phyloP scores from a whole-genome alignment of 306 rosid genomes.

The Vigna trinervia region DNA sequence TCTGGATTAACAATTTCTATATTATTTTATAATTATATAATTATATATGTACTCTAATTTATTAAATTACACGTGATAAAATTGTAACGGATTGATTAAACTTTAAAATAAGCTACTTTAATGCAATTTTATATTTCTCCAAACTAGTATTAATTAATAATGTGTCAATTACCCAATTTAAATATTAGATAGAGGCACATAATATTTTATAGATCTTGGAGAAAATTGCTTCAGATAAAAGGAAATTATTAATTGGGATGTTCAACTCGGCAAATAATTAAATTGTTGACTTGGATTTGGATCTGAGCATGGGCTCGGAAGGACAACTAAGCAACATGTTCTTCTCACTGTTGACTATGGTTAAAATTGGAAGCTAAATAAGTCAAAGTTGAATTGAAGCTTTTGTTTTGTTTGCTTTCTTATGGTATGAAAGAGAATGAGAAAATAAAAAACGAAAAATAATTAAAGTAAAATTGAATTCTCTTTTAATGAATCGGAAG shows the following conservation, averaged over 20 bases:
- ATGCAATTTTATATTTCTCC: not conserved
- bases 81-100: too few relatives aligned
- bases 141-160: too few relatives aligned
- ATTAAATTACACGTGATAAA: too few relatives aligned
- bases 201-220: not conserved
- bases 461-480: too few relatives aligned
- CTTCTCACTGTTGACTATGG: constrained; percentile 10
- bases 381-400: not conserved
- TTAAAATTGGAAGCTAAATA: not conserved
- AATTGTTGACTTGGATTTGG: constrained; percentile 47
- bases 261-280: constrained; percentile 13
- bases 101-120: too few relatives aligned
- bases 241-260: constrained; percentile 37
- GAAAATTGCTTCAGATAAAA: not conserved
- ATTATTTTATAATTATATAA: too few relatives aligned
- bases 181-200: not conserved
- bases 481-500: too few relatives aligned
- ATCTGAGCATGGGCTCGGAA: constrained; percentile 29
- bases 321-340: constrained; percentile 40
- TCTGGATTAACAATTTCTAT: too few relatives aligned
- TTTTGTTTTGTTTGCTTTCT: not conserved
- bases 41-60: too few relatives aligned
- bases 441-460: too few relatives aligned
- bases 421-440: too few relatives aligned
- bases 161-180: constrained; percentile 13